These are phyloP conservation scores for Colletotrichum trifolii DNA, from an alignment of 2,329 filamentous ascomycete genomes.

Conservation along the genomic window DNA sequence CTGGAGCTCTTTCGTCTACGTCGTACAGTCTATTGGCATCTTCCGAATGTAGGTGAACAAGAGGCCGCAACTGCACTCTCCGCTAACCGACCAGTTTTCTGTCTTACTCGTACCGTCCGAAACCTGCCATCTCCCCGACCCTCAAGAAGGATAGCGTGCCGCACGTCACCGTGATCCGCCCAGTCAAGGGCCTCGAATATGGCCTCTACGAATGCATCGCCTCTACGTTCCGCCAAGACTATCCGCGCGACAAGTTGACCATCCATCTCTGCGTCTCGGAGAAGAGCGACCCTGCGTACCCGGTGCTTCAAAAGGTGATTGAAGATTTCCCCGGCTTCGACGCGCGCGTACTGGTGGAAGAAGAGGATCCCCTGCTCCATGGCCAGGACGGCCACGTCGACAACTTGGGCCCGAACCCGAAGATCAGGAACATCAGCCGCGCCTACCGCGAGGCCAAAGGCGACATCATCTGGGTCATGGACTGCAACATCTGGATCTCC, in stretches of 20 bases:
- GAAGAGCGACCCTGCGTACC: conserved; percentile 79
- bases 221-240: conserved; percentile 84
- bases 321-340: conserved; percentile 78
- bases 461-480: conserved; percentile 92
- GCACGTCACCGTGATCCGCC: conserved; percentile 89
- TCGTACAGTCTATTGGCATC: conserved; percentile 67
- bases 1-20: conserved; percentile 64
- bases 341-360: conserved; percentile 80
- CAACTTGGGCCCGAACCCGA: conserved; percentile 92
- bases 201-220: conserved; percentile 92
- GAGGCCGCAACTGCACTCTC: background rate
- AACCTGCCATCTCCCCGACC: conserved; percentile 61
- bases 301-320: conserved; percentile 77
- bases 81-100: conserved; percentile 55
- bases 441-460: conserved; percentile 90
- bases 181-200: conserved; percentile 91
- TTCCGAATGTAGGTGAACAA: conserved; percentile 61
- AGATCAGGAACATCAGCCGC: conserved; percentile 95
- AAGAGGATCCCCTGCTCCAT: conserved; percentile 79
- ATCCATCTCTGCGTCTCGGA: conserved; percentile 86
- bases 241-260: conserved; percentile 80
- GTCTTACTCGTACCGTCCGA: conserved; percentile 61
- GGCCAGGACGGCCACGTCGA: conserved; percentile 60
- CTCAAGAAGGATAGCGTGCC: conserved; percentile 70
- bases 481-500: conserved; percentile 96